Base-by-base conservation (phyloP, 2,329 filamentous ascomycete species). In the Diaporthe nobilis region DNA sequence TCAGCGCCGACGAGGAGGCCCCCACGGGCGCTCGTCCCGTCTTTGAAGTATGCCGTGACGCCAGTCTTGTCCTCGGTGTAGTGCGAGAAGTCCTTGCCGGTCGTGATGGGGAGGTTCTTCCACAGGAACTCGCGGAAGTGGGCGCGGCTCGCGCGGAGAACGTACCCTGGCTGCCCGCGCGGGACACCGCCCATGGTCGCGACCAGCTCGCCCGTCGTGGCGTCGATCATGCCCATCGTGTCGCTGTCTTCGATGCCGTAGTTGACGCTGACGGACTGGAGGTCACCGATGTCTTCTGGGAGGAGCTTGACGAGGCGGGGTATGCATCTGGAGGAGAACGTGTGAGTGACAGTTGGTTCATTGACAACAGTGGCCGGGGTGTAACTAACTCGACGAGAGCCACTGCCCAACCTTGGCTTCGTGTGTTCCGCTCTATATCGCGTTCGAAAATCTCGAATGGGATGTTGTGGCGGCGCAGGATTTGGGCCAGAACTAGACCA, bases 221-320 rank as follows among this genome's bases (percentile, higher is more conserved):
- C n/a, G 31, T 37, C 55, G 4, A 58, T 37, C 55, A 58, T 58
- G 3, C 3, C 55, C 55, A 58, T 58, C 1, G 31, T 58, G 10
- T 58, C 55, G 28, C 31, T 2, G 31, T 58, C 55, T 9, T 37
- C 55, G 17, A 58, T 58, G 55, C 55, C 31, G 20, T 58, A 58
- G 55, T 58, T 58, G 31, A 58, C 55, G 31, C 55, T 57, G 53
- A 57, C 53, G 25, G 53, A 34, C 53, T 57, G 25, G 28, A 57
- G 53, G 17, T 57, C 53, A 2, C 53, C 53, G 28, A 57, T 57
- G 53, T 57, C 53, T 34, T 57, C 53, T 31, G 25, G 53, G 53
- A 57, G 53, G 8, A 57, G 53, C 53, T 20, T 57, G 15, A 57
- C 28, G 53, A 57, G 53, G 6, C 53, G 28, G 53, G 28, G 53